These are phyloP conservation scores for Zasmidium citrigriseum DNA, from an alignment of 2,329 filamentous ascomycete genomes.

Conservation along the genomic window DNA sequence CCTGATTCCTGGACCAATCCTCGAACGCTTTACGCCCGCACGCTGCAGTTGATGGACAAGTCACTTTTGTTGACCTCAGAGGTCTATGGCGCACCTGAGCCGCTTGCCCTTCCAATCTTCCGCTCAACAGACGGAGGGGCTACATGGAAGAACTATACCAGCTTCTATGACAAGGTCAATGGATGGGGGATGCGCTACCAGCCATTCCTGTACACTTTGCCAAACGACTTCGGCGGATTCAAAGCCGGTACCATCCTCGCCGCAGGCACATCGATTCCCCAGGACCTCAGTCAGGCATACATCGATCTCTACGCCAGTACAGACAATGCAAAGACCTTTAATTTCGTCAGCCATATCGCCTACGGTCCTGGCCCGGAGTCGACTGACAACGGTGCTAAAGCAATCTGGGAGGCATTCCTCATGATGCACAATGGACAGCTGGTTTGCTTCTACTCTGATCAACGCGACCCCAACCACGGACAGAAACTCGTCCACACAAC, in stretches of 20 bases:
- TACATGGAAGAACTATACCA: slow-evolving; percentile 64
- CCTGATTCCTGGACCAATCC: slow-evolving; percentile 24
- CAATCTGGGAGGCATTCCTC: slow-evolving; percentile 71
- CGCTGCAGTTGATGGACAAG: slow-evolving; percentile 43
- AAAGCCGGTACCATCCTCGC: slow-evolving; percentile 62
- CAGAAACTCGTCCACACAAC: slow-evolving; percentile 69
- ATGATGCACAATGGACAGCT: slow-evolving; percentile 61
- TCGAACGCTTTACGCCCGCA: slow-evolving; percentile 48
- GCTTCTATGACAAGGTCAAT: slow-evolving; percentile 63
- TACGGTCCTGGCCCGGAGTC: slow-evolving; percentile 58
- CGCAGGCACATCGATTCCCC: slow-evolving; percentile 60
- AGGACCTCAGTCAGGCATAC: slow-evolving; percentile 59
- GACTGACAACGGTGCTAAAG: slow-evolving; percentile 60
- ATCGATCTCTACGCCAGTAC: slow-evolving; percentile 67
- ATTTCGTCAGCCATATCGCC: slow-evolving; percentile 67
- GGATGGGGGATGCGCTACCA: slow-evolving; percentile 67
- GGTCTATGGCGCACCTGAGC: slow-evolving; percentile 48
- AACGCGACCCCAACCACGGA: slow-evolving; percentile 64
- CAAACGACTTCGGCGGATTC: slow-evolving; percentile 57
- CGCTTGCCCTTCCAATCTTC: slow-evolving; percentile 45
- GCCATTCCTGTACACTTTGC: slow-evolving; percentile 66
- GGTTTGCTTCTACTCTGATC: slow-evolving; percentile 70
- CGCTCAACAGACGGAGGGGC: slow-evolving; percentile 46
- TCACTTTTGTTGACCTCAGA: slow-evolving; percentile 53
- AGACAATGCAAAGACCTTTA: slow-evolving; percentile 59